Evolutionary conservation across 345 rosid species (phyloP), one percentile per base, ranked within the genome.

Genomic region (Populus nigra): DNA sequence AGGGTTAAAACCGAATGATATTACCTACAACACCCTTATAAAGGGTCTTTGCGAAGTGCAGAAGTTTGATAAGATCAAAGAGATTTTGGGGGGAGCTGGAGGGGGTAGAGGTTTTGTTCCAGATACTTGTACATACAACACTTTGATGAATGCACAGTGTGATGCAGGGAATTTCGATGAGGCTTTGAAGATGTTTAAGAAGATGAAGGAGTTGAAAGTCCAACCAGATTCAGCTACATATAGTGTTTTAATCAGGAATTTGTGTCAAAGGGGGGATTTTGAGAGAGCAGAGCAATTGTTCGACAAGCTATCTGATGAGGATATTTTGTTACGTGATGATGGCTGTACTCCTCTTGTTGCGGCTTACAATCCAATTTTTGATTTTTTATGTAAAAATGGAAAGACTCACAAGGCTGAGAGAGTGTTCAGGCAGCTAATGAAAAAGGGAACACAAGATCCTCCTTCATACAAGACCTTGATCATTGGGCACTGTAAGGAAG

Each of bases 401-500:
- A 88, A 90, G 82, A 87, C 94, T 31, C 71, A 65, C 73, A 91
- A 86, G 82, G 97, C 97, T 16, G 97, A 92, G 75, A 83, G 71
- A 68, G 87, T 86, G 45, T 91, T 91, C 76, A 87, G 97, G 88
- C 96, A 94, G 87, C 89, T 94, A 29, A 87, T 92, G 91, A 92
- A 86, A 81, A 86, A 90, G 79, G 98, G 98, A 79, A 85, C 68
- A 18, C 98, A 90, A 81, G 96, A 94, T 86, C 97, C 96, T 73
- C 55, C 47, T 68, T 71, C 79, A 41, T 71, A 71, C 36, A 82
- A 76, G 85, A 91, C 89, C 72, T 81, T 92, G 87, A 92, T 94
- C 77, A 83, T 71, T 76, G 98, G 98, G 65, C 91, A 90, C 78
- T 92, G 91, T 76, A 88, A 75, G 85, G 97, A 94, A 83, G 91